phyloP scores from a whole-genome alignment of 2,329 filamentous ascomycete genomes.

The Moelleriella libera region DNA sequence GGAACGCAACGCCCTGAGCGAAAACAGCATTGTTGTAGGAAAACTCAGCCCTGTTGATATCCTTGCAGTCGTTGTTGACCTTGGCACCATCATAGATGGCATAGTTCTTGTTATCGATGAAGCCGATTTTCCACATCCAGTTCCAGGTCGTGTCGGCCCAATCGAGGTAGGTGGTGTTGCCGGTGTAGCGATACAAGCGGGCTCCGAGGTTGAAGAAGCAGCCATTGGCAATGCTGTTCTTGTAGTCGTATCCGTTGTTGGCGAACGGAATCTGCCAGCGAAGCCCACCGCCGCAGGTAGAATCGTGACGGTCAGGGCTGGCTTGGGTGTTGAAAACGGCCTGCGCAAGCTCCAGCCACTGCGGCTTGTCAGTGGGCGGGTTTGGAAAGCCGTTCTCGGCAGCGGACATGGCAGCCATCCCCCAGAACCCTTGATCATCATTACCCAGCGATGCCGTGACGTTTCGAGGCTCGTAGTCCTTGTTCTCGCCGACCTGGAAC shows the following conservation, averaged over 20 bases:
- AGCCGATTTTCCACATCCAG: slow-evolving; percentile 40
- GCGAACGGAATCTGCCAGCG: slow-evolving; percentile 66
- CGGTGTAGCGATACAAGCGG: slow-evolving; percentile 56
- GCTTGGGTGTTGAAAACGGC: slow-evolving; percentile 49
- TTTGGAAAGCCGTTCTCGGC: slow-evolving; percentile 44
- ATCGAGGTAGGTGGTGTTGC: slow-evolving; percentile 47
- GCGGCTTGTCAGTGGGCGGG: slow-evolving; percentile 30
- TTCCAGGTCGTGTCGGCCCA: slow-evolving; percentile 52
- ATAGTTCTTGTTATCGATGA: slow-evolving; percentile 44
- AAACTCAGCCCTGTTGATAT: slow-evolving; percentile 42
- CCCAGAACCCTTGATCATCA: slow-evolving; percentile 56
- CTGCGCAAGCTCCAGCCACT: slow-evolving; percentile 44
- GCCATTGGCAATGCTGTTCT: slow-evolving; percentile 45
- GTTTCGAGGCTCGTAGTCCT: slow-evolving; percentile 42
- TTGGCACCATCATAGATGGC: slow-evolving; percentile 47
- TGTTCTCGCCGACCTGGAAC: slow-evolving; percentile 35
- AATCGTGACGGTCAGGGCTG: slow-evolving; percentile 41
- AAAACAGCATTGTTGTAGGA: slow-evolving; percentile 47
- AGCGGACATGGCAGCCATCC: slow-evolving; percentile 47
- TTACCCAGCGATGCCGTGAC: slow-evolving; percentile 40
- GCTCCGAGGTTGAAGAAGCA: slow-evolving; percentile 53
- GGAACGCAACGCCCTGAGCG: slow-evolving; percentile 43
- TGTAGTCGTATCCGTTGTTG: slow-evolving; percentile 67
- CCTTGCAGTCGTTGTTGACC: slow-evolving; percentile 36
- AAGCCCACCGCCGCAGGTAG: slow-evolving; percentile 43